Base-by-base conservation (phyloP, 345 rosid genomes). In the Iberis pinnata region DNA sequence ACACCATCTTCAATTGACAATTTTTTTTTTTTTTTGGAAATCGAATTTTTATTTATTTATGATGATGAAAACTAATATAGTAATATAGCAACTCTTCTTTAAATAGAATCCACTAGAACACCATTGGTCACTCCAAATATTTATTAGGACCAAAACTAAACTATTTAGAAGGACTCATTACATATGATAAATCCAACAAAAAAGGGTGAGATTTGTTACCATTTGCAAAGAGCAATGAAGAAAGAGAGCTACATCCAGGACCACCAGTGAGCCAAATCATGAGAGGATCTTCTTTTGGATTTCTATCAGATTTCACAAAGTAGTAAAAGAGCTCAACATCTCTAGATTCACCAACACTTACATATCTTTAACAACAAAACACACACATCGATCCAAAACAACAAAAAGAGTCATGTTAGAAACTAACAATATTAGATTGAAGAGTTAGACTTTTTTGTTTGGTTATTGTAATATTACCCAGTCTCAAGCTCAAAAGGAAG, bases 201-300 rank as follows among this genome's bases (percentile, higher is more conserved):
- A n/a, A n/a, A n/a, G n/a, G n/a, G n/a, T n/a, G n/a, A n/a, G 9
- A 20, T 37, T 27, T 7, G 20, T 55, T 62, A 80, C 94, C 94
- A 22, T 80, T 85, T 68, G 78, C 84, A 33, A 31, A 70, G 38
- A 60, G 50, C 12, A 82, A 54, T 10, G 72, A 81, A 12, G 74
- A 60, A 7, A 85, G 49, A 3, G 74, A 65, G 7, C 84, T 73
- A 60, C 89, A 85, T 20, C 81, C 87, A 31, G 95, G 95, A n/a
- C 89, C 89, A 17, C 95, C 95, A 15, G 84, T 78, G 9, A 85
- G 72, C 95, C 89, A 84, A 16, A 84, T 73, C 64, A 84, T 12
- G 58, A 84, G 69, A 61, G 89, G 81, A 44, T 80, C 86, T 5
- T 60, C 51, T 5, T 40, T 7, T 2, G 82, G 78, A 50, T 71